Percentiles rank a stretch among this genome's conserved stretches.
Conservation (phyloP, 1,284 basidiomycete genomes). For the Inonotus hispidus region DNA sequence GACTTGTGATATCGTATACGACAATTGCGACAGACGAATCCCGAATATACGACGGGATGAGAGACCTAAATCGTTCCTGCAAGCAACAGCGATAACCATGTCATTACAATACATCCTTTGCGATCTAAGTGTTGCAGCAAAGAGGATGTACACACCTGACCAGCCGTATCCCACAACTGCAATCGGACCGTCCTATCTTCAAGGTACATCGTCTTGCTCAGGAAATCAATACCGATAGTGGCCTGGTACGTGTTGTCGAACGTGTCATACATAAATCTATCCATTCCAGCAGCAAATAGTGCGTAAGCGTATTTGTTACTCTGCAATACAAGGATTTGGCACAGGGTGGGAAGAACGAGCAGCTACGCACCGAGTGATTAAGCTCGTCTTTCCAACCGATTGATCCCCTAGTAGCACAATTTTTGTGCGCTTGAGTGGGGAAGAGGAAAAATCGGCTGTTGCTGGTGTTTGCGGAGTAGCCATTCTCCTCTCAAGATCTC, state of each 20-base stretch:
- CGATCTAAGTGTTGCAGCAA: background rate
- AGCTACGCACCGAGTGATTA: slow-evolving; percentile 82
- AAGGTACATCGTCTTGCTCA: slow-evolving; percentile 99
- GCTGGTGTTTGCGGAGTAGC: slow-evolving; percentile 50
- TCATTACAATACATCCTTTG: slow-evolving; percentile 6
- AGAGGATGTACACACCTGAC: slow-evolving; percentile 56
- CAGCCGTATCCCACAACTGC: slow-evolving; percentile 99
- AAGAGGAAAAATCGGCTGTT: slow-evolving; percentile 77
- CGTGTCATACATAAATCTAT: slow-evolving; percentile 97
- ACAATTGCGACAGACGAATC: slow-evolving; percentile 98
- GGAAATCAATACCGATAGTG: slow-evolving; percentile 98
- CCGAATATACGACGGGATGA: slow-evolving; percentile 98
- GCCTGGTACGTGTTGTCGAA: slow-evolving; percentile 99
- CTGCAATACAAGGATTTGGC: background rate
- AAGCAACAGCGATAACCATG: background rate
- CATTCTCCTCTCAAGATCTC: slow-evolving; percentile 1
- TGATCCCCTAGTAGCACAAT: slow-evolving; percentile 92
- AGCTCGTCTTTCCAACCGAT: slow-evolving; percentile 93
- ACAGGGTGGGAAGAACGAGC: background rate
- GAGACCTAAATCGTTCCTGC: slow-evolving; percentile 93
- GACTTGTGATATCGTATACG: slow-evolving; percentile 98
- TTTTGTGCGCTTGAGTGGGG: slow-evolving; percentile 91
- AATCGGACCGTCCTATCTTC: slow-evolving; percentile 97
- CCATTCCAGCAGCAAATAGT: background rate
- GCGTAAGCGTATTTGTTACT: background rate